Evolutionary conservation across 2,329 filamentous ascomycete genomes (phyloP).

Genomic region (Thelonectria discophora): DNA sequence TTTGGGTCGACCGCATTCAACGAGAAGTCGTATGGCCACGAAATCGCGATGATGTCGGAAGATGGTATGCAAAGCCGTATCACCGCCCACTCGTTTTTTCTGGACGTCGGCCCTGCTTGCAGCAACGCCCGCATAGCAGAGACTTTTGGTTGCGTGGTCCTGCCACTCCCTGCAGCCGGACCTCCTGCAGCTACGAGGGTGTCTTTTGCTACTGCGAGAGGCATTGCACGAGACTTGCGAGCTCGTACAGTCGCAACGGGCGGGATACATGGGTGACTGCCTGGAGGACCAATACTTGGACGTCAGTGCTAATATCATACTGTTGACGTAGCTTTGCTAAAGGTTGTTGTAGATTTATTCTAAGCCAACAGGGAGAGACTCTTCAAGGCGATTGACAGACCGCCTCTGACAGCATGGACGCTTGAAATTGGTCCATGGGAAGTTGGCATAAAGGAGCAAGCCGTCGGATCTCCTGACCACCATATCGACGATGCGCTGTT

Average conservation of each 20-base stretch:
- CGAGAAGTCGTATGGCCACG: constrained; percentile 21
- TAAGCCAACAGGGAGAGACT: constrained; percentile 32
- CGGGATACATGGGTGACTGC: constrained; percentile 52
- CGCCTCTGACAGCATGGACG: not conserved
- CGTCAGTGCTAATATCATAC: constrained; percentile 38
- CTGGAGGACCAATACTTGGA: constrained; percentile 50
- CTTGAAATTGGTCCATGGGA: constrained; percentile 36
- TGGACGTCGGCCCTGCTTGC: constrained; percentile 15
- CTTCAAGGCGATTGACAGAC: constrained; percentile 13
- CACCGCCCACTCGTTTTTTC: not conserved
- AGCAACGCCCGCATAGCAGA: constrained; percentile 23
- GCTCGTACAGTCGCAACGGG: constrained; percentile 51
- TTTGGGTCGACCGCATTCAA: constrained; percentile 30
- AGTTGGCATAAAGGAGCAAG: constrained; percentile 38
- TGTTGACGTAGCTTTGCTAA: constrained; percentile 47
- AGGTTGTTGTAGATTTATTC: constrained; percentile 47
- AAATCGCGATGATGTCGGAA: not conserved
- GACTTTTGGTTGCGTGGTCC: not conserved
- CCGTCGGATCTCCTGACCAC: constrained; percentile 27
- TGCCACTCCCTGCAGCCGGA: not conserved
- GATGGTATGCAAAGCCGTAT: constrained; percentile 19
- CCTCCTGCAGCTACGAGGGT: constrained; percentile 5
- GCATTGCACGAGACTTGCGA: constrained; percentile 41
- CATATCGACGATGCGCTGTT: constrained; percentile 32
- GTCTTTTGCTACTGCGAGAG: constrained; percentile 30